Percentiles rank a stretch among this genome's conserved stretches.
These are phyloP conservation scores for Talaromyces amestolkiae DNA, from an alignment of 2,329 filamentous ascomycete genomes.

Conservation along the genomic window DNA sequence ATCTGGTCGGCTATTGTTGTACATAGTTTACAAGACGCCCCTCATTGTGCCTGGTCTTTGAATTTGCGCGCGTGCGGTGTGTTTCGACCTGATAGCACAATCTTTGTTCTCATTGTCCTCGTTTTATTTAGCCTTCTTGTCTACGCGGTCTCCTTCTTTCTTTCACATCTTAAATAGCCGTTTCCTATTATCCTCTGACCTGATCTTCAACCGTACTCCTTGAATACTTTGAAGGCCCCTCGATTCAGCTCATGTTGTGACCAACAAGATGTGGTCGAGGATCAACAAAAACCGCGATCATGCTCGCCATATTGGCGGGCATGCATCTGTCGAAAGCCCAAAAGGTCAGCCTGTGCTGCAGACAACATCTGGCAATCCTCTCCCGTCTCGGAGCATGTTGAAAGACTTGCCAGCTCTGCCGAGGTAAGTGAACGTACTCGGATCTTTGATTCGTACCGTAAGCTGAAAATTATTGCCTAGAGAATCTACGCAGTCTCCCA, in stretches of 20 bases:
- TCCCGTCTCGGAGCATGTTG: slow-evolving; percentile 28
- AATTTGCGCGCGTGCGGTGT: neutral
- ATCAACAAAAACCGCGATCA: slow-evolving; percentile 44
- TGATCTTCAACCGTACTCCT: neutral
- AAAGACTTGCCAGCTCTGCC: slow-evolving; percentile 39
- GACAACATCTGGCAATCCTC: slow-evolving; percentile 36
- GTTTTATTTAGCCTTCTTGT: neutral
- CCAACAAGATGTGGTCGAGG: slow-evolving; percentile 55
- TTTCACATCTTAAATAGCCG: neutral
- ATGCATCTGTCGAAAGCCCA: slow-evolving; percentile 47
- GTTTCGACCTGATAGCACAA: neutral
- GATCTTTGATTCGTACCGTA: neutral
- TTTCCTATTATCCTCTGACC: neutral
- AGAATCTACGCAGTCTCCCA: slow-evolving; percentile 19
- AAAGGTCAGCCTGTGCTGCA: slow-evolving; percentile 47
- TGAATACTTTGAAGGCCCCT: neutral
- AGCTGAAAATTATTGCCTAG: slow-evolving; percentile 18
- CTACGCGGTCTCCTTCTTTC: neutral
- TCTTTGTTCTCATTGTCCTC: neutral
- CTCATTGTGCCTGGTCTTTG: neutral
- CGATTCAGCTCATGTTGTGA: neutral
- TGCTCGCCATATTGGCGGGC: slow-evolving; percentile 43
- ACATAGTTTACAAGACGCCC: neutral
- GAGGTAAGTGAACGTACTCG: slow-evolving; percentile 32
- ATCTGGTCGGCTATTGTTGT: neutral